Percentiles rank a stretch among this genome's conserved stretches.
Evolutionary conservation across 2,329 filamentous ascomycete species (phyloP).

Genomic region (Aspergillus latus): DNA sequence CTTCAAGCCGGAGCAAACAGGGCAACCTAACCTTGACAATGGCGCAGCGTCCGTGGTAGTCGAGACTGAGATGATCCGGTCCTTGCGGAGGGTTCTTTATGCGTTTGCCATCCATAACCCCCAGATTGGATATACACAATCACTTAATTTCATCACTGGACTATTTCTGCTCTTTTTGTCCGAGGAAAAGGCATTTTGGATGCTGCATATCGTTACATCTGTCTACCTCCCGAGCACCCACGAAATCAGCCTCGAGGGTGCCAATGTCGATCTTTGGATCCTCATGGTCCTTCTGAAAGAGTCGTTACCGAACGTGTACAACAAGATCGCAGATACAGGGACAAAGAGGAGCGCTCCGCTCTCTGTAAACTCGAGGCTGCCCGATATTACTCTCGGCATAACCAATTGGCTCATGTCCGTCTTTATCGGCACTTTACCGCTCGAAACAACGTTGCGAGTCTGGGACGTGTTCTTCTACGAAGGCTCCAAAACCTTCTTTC

Average conservation of each 20-base stretch:
- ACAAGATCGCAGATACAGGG: constrained; percentile 76
- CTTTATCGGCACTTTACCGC: constrained; percentile 88
- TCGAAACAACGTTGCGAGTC: constrained; percentile 85
- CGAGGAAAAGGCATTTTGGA: constrained; percentile 89
- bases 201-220: constrained; percentile 88
- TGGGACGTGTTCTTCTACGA: constrained; percentile 98
- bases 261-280: constrained; percentile 90
- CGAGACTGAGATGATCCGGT: constrained; percentile 76
- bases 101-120: constrained; percentile 92
- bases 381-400: constrained; percentile 87
- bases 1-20: constrained; percentile 67
- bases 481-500: constrained; percentile 89
- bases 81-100: constrained; percentile 79
- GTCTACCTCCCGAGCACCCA: constrained; percentile 89
- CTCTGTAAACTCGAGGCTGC: constrained; percentile 58
- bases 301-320: constrained; percentile 78
- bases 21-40: constrained; percentile 28
- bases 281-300: constrained; percentile 85
- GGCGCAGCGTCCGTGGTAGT: constrained; percentile 43
- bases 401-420: constrained; percentile 98
- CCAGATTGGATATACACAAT: constrained; percentile 91
- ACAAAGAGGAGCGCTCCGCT: constrained; percentile 44
- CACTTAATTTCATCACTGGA: constrained; percentile 90
- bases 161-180: constrained; percentile 85
- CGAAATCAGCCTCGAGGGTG: constrained; percentile 83